A percentile compares a stretch with the other conserved stretches of the same genome.
These are phyloP conservation scores for Serpula lacrymans DNA, from an alignment of 768 basidiomycete species.

Conservation along the genomic window DNA sequence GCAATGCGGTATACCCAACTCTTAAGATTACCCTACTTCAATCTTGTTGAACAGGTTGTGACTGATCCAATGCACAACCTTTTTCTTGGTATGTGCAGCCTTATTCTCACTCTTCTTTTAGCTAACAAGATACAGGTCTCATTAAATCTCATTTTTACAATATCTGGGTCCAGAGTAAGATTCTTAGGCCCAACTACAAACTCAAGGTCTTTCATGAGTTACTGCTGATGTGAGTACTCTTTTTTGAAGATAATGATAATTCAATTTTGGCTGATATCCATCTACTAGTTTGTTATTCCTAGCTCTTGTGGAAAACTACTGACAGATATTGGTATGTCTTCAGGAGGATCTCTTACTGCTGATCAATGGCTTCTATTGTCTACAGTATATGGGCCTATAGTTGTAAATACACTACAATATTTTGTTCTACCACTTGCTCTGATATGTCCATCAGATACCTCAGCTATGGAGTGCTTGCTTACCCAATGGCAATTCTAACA, in stretches of 20 bases:
- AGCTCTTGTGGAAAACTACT: slow-evolving; percentile 14
- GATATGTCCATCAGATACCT: slow-evolving; percentile 18
- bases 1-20: slow-evolving; percentile 23
- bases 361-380: slow-evolving; percentile 32
- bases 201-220: not conserved
- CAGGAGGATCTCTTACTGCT: slow-evolving; percentile 31
- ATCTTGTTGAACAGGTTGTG: slow-evolving; percentile 21
- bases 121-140: slow-evolving; percentile 9
- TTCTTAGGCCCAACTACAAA: slow-evolving; percentile 9
- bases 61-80: slow-evolving; percentile 34
- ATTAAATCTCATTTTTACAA: slow-evolving; percentile 26
- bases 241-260: not conserved
- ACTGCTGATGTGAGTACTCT: slow-evolving; percentile 5
- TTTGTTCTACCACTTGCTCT: not conserved
- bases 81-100: slow-evolving; percentile 21
- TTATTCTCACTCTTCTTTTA: not conserved
- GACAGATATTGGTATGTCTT: slow-evolving; percentile 25
- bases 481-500: not conserved
- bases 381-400: slow-evolving; percentile 25
- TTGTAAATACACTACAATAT: slow-evolving; percentile 14
- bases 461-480: slow-evolving; percentile 21
- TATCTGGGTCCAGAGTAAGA: slow-evolving; percentile 23
- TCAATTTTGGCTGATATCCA: not conserved
- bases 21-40: slow-evolving; percentile 25
- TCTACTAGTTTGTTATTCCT: slow-evolving; percentile 5